Percentiles rank a stretch among this genome's conserved stretches.
Evolutionary conservation across 2,329 filamentous ascomycete species (phyloP).

Genomic region (Calonectria naviculata): DNA sequence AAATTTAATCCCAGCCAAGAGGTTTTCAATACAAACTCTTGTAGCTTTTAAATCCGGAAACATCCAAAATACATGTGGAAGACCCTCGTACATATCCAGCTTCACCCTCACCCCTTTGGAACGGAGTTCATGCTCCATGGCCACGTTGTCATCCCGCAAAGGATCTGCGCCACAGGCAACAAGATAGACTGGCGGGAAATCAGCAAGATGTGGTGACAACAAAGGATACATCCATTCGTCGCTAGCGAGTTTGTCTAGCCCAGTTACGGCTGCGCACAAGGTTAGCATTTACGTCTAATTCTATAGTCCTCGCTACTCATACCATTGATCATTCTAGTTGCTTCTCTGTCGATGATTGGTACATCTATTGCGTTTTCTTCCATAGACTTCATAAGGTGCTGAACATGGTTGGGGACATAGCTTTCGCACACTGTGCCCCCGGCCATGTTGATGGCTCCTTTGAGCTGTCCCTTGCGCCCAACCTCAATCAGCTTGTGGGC

Average conservation of each 20-base stretch:
- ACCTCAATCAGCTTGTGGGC: background rate
- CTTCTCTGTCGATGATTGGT: background rate
- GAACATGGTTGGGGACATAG: background rate
- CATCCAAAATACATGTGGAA: background rate
- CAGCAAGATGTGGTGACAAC: background rate
- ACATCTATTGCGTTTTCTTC: background rate
- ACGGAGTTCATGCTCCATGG: background rate
- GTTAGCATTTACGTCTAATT: background rate
- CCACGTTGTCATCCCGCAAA: background rate
- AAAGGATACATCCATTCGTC: background rate
- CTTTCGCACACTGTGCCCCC: background rate
- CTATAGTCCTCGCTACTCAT: too few species aligned
- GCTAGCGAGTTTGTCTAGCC: background rate
- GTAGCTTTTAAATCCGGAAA: background rate
- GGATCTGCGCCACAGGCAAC: background rate
- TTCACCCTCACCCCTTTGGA: background rate
- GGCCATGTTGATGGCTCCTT: background rate
- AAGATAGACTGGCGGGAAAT: background rate
- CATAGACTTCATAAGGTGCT: background rate
- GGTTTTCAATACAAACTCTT: background rate
- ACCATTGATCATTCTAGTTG: background rate
- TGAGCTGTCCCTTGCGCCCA: background rate
- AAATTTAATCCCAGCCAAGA: background rate
- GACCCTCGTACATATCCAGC: background rate
- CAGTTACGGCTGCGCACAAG: background rate